Conservation (phyloP, 495 filamentous ascomycete species). For the Monascus purpureus region DNA sequence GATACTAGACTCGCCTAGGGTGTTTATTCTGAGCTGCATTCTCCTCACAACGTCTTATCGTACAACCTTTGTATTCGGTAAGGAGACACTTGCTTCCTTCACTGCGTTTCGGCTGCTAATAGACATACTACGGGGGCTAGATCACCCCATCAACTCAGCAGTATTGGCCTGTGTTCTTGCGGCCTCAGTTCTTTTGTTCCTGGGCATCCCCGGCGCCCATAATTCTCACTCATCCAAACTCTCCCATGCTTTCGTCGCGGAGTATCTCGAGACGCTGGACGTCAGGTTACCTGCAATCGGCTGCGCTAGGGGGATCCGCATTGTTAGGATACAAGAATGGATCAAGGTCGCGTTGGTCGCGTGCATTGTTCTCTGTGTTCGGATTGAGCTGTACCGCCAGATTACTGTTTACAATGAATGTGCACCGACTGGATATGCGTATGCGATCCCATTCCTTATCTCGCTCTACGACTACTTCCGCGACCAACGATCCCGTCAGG, state of each 20-base stretch:
- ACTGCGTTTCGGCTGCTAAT: constrained; percentile 5
- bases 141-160: constrained; percentile 26
- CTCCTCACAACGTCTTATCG: constrained; percentile 22
- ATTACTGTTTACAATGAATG: constrained; percentile 27
- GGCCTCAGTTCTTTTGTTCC: constrained; percentile 16
- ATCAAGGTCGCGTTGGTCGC: constrained; percentile 13
- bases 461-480: constrained; percentile 31
- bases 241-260: constrained; percentile 10
- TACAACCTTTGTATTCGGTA: constrained; percentile 30
- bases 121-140: constrained; percentile 7
- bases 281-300: constrained; percentile 2
- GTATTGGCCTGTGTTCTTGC: constrained; percentile 23
- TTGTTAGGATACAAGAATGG: constrained; percentile 6
- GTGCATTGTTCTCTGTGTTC: constrained; percentile 19
- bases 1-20: too few species aligned
- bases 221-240: constrained; percentile 8
- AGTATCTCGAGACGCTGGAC: constrained; percentile 11
- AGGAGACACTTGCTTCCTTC: constrained; percentile 3
- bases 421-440: constrained; percentile 22
- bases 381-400: constrained; percentile 25
- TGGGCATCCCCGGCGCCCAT: constrained; percentile 12
- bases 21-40: constrained; percentile 21
- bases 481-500: constrained; percentile 15
- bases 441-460: constrained; percentile 26
- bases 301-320: constrained; percentile 4